phyloP scores from a whole-genome alignment of 164 flowering plant species.

The Taxillus chinensis region DNA sequence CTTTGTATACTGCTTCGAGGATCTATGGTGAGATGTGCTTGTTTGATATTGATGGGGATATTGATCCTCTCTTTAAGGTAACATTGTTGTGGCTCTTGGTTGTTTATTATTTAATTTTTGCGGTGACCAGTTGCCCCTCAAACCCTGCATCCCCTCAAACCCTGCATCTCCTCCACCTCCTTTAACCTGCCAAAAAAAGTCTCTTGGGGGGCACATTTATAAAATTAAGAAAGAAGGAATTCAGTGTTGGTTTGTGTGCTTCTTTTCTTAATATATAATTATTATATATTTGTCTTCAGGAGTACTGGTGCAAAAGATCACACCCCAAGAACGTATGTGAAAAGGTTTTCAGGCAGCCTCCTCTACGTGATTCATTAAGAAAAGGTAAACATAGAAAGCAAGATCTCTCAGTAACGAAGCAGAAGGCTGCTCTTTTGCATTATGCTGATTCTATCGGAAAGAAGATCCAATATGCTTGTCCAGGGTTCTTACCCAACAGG shows the following conservation, averaged over 20 bases:
- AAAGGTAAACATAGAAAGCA: constrained; percentile 65
- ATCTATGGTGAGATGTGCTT: constrained; percentile 56
- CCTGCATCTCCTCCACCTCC: too few species aligned
- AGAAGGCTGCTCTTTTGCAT: constrained; percentile 53
- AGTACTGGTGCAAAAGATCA: constrained; percentile 94
- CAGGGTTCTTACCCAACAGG: constrained; percentile 81
- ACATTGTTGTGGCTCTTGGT: not conserved
- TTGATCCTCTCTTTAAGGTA: constrained; percentile 95
- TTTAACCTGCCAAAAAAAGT: too few species aligned
- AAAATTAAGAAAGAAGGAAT: not conserved
- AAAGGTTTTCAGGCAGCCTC: constrained; percentile 87
- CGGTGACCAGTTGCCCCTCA: too few species aligned
- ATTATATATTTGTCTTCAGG: constrained; percentile 34
- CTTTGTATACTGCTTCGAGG: constrained; percentile 86
- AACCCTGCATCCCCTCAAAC: too few species aligned
- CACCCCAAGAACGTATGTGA: constrained; percentile 95
- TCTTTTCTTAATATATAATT: not conserved
- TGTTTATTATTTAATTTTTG: not conserved
- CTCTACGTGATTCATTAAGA: constrained; percentile 63
- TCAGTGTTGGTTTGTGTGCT: not conserved
- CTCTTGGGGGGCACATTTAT: too few species aligned
- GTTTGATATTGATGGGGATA: constrained; percentile 93
- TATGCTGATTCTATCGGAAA: constrained; percentile 81
- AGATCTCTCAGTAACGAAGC: constrained; percentile 63
- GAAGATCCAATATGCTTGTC: constrained; percentile 83